A percentile compares a stretch with the other conserved stretches of the same genome.
Conservation (phyloP, 1,284 basidiomycete genomes). For the Caloboletus firmus region DNA sequence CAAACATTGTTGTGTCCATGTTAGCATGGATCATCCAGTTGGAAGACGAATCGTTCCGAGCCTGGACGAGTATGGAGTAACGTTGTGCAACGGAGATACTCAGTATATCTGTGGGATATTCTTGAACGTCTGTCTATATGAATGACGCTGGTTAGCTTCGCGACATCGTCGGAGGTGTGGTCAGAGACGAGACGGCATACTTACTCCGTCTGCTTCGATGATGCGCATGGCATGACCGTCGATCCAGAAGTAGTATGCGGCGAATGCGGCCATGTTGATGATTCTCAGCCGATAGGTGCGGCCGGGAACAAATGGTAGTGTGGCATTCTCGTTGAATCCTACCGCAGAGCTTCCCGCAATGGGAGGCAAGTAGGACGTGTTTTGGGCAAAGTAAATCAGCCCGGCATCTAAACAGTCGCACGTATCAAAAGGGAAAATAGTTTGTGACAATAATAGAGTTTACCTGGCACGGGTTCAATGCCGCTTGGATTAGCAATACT, state of each 20-base stretch:
- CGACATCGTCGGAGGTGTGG: not conserved
- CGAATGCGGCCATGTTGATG: constrained; percentile 75
- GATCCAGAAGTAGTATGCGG: constrained; percentile 84
- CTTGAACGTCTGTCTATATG: constrained; percentile 70
- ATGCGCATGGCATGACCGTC: constrained; percentile 91
- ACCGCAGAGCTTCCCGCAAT: constrained; percentile 53
- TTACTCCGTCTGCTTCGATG: constrained; percentile 85
- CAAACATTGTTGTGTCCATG: constrained; percentile 89
- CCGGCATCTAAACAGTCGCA: constrained; percentile 57
- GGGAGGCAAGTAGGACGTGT: constrained; percentile 67
- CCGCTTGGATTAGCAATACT: constrained; percentile 77
- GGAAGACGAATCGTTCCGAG: constrained; percentile 77
- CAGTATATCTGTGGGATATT: constrained; percentile 68
- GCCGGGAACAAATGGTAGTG: constrained; percentile 80
- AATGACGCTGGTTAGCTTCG: not conserved
- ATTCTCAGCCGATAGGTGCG: constrained; percentile 76
- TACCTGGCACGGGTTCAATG: constrained; percentile 84
- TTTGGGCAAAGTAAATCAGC: constrained; percentile 83
- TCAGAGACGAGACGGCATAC: constrained; percentile 26
- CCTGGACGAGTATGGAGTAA: constrained; percentile 90
- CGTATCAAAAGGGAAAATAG: not conserved
- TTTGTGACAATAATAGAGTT: constrained; percentile 6
- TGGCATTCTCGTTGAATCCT: constrained; percentile 86
- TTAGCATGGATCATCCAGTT: constrained; percentile 92
- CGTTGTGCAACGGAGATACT: constrained; percentile 85